Evolutionary conservation across 2,329 filamentous ascomycete species (phyloP).

Genomic region (Cryphonectria parasitica): DNA sequence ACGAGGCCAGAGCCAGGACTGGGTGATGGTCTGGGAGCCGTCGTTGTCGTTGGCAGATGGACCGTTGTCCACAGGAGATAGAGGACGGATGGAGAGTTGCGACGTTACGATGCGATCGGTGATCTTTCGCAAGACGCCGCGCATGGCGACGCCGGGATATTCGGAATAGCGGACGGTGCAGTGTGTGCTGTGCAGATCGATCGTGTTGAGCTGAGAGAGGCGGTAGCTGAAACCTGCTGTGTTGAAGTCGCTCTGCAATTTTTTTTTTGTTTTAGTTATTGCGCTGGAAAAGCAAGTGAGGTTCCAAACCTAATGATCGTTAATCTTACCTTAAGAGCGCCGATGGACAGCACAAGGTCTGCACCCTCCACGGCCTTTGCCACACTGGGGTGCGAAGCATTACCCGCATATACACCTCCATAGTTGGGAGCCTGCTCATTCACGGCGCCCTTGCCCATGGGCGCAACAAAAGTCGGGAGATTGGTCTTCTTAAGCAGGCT

Average conservation of each 20-base stretch:
- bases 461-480: constrained; percentile 83
- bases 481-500: constrained; percentile 72
- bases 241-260: constrained; percentile 72
- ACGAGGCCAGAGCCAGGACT: constrained; percentile 77
- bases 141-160: constrained; percentile 78
- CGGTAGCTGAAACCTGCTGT: constrained; percentile 82
- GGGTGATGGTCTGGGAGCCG: constrained; percentile 57
- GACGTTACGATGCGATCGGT: constrained; percentile 61
- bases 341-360: constrained; percentile 73
- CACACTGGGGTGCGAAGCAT: constrained; percentile 69
- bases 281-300: not conserved
- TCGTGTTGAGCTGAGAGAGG: constrained; percentile 74
- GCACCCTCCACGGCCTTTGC: constrained; percentile 67
- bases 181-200: constrained; percentile 78
- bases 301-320: not conserved
- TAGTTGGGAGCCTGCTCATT: constrained; percentile 77
- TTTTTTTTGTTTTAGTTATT: constrained; percentile 20
- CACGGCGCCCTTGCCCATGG: constrained; percentile 86
- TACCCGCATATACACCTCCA: constrained; percentile 84
- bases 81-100: constrained; percentile 59
- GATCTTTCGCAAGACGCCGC: constrained; percentile 74
- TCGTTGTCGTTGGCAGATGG: constrained; percentile 46
- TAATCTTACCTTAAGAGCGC: constrained; percentile 57
- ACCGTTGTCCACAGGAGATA: constrained; percentile 59
- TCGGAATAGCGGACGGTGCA: constrained; percentile 77